These are phyloP conservation scores for Aspergillus versicolor DNA, from an alignment of 2,329 filamentous ascomycete genomes.

Conservation along the genomic window DNA sequence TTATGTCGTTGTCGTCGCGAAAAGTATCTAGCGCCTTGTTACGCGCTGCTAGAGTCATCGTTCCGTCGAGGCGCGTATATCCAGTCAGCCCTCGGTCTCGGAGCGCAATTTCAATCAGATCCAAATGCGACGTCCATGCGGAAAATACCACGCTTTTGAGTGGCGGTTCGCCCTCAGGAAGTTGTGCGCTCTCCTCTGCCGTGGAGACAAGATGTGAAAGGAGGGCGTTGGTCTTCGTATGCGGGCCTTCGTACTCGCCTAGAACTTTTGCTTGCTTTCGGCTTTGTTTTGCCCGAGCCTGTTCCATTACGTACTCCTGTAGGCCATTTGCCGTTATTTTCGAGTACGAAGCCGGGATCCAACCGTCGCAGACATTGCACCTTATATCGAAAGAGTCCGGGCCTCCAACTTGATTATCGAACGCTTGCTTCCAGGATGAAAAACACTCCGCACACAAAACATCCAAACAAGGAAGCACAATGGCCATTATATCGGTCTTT, in stretches of 20 bases:
- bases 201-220: conserved; percentile 70
- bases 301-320: conserved; percentile 51
- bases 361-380: conserved; percentile 69
- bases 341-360: conserved; percentile 65
- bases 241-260: conserved; percentile 75
- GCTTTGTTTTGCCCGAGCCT: conserved; percentile 56
- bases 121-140: conserved; percentile 91
- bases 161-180: conserved; percentile 62
- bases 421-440: conserved; percentile 56
- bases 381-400: conserved; percentile 47
- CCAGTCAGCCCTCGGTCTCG: conserved; percentile 53
- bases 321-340: conserved; percentile 63
- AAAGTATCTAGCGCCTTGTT: conserved; percentile 75
- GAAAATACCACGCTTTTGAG: conserved; percentile 95
- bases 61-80: conserved; percentile 83
- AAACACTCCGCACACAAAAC: conserved; percentile 77
- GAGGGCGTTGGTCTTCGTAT: conserved; percentile 86
- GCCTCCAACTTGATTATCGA: conserved; percentile 43
- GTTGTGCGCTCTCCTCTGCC: conserved; percentile 53
- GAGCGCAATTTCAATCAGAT: conserved; percentile 84
- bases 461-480: conserved; percentile 83
- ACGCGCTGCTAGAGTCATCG: conserved; percentile 75
- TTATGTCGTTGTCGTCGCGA: conserved; percentile 67
- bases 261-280: conserved; percentile 59
- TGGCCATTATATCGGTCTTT: conserved; percentile 57